Evolutionary conservation across 1,284 basidiomycete genomes (phyloP).

Genomic region (Ustilago lituana): DNA sequence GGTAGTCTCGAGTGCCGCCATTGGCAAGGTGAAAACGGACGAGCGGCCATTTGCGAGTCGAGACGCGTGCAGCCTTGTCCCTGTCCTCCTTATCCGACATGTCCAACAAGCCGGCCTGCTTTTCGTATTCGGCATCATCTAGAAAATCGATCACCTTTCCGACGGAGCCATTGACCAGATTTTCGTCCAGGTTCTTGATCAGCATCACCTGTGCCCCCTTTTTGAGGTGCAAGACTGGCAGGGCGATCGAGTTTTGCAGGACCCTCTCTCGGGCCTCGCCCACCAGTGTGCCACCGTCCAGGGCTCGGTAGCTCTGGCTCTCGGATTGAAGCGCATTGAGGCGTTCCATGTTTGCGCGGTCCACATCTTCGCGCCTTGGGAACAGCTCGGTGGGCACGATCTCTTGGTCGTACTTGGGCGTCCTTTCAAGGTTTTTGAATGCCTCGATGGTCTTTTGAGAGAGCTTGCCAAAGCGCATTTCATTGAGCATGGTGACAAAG

Average conservation of each 20-base stretch:
- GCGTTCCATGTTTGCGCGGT: conserved; percentile 77
- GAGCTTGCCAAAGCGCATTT: conserved; percentile 48
- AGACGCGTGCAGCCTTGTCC: conserved; percentile 50
- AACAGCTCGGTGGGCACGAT: conserved; percentile 69
- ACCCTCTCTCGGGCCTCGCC: conserved; percentile 46
- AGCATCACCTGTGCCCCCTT: conserved; percentile 76
- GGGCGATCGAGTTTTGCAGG: conserved; percentile 56
- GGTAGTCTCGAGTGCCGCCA: conserved; percentile 52
- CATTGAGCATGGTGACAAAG: conserved; percentile 62
- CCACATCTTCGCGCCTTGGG: conserved; percentile 84
- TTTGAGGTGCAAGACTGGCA: conserved; percentile 73
- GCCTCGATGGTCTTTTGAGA: conserved; percentile 53
- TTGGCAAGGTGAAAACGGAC: conserved; percentile 58
- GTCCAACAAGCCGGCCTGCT: conserved; percentile 55
- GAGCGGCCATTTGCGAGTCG: conserved; percentile 54
- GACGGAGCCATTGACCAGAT: conserved; percentile 84
- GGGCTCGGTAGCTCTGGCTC: conserved; percentile 48
- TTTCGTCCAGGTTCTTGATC: conserved; percentile 80
- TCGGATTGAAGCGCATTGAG: conserved; percentile 68
- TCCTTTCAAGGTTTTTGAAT: conserved; percentile 47
- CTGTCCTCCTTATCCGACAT: conserved; percentile 38
- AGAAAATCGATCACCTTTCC: conserved; percentile 72
- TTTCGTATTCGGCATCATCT: conserved; percentile 44
- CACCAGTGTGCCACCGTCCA: conserved; percentile 50
- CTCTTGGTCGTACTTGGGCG: conserved; percentile 45